These are phyloP conservation scores for Miscanthus lutarioriparius DNA, from an alignment of 176 grass and related monocot species.

Conservation along the genomic window DNA sequence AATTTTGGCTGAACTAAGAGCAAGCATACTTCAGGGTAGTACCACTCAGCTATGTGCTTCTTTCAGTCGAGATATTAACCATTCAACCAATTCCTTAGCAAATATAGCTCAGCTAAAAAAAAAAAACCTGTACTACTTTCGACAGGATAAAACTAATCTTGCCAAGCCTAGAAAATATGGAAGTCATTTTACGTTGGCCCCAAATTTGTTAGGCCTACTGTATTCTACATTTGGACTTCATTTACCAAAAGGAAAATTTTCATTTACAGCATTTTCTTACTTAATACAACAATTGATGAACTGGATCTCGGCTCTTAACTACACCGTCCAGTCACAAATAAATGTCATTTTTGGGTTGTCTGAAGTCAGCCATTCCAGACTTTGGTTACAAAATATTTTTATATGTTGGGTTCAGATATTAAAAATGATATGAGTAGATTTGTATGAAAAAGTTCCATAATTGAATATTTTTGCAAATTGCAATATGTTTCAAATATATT, in stretches of 20 bases:
- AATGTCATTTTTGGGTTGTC: background rate
- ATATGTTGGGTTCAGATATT: background rate
- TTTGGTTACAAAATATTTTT: background rate
- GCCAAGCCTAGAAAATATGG: background rate
- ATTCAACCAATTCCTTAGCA: background rate
- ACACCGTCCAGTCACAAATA: background rate
- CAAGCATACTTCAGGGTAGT: background rate
- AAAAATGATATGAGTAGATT: background rate
- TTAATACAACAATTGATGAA: background rate
- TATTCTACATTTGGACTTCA: background rate
- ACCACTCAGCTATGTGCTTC: background rate
- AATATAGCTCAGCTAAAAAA: background rate
- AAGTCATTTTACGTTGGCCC: background rate
- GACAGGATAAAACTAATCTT: background rate
- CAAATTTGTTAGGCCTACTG: background rate
- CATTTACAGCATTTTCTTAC: slow-evolving; percentile 1
- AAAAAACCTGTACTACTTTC: background rate
- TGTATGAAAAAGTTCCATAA: background rate
- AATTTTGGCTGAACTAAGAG: background rate
- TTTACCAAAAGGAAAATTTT: background rate
- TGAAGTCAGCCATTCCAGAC: background rate
- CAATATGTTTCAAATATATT: background rate
- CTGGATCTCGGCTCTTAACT: background rate
- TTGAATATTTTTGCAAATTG: background rate
- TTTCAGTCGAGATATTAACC: background rate